Evolutionary conservation across 257 asterid genomes (phyloP).

Genomic region (Solanum lycopersicoides): DNA sequence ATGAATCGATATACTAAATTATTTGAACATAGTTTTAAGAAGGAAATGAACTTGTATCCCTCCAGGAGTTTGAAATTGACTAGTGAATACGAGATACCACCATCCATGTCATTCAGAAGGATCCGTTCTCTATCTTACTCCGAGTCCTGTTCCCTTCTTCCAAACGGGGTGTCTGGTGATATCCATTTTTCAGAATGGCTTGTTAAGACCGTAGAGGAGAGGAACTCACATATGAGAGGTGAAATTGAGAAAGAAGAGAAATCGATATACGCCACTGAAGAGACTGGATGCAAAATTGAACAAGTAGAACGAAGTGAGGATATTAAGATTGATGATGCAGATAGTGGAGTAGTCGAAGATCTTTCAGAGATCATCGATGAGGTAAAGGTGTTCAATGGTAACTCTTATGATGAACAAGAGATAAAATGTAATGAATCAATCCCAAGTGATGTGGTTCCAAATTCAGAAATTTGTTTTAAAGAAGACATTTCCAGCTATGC

Average conservation of each 20-base stretch:
- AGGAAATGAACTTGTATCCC: slow-evolving; percentile 19
- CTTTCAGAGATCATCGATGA: neutral
- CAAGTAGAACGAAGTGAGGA: neutral
- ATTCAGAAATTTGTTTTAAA: neutral
- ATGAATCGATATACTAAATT: slow-evolving; percentile 42
- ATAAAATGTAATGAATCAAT: neutral
- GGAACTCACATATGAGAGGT: neutral
- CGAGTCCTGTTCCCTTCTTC: slow-evolving; percentile 26
- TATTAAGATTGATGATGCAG: slow-evolving; percentile 7
- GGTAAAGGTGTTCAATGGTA: neutral
- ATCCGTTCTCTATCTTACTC: slow-evolving; percentile 38
- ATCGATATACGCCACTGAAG: neutral
- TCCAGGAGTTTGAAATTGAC: slow-evolving; percentile 58
- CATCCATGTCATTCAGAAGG: slow-evolving; percentile 26
- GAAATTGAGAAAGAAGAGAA: slow-evolving; percentile 5
- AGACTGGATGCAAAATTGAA: neutral
- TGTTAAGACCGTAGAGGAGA: slow-evolving; percentile 1
- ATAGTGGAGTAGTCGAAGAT: slow-evolving; percentile 1
- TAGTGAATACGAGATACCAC: slow-evolving; percentile 27
- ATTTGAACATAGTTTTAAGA: slow-evolving; percentile 24
- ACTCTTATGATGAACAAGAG: slow-evolving; percentile 1
- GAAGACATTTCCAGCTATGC: slow-evolving; percentile 3
- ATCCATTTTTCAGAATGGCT: slow-evolving; percentile 13
- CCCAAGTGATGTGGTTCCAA: neutral
- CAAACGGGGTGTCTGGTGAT: slow-evolving; percentile 14